Conservation (phyloP, 352 stramenopile species). For the Phytophthora multivora region DNA sequence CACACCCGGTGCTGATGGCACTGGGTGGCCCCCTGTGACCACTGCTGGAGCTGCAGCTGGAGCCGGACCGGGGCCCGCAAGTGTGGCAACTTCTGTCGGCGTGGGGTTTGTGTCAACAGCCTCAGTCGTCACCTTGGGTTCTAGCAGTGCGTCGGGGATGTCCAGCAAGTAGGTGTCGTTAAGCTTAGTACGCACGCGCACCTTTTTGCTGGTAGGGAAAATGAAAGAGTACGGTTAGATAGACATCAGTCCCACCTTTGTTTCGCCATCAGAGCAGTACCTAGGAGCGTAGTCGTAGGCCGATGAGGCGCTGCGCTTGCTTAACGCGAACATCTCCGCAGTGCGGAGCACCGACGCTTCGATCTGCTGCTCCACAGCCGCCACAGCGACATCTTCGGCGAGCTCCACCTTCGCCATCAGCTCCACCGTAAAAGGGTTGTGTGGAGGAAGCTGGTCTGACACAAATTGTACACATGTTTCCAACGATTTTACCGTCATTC, state of each 20-base stretch:
- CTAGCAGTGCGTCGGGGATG: slow-evolving; percentile 58
- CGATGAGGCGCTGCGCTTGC: slow-evolving; percentile 52
- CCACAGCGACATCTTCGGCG: not conserved
- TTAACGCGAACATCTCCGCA: slow-evolving; percentile 73
- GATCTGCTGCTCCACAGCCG: slow-evolving; percentile 46
- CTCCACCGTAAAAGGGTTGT: slow-evolving; percentile 4
- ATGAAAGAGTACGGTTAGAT: slow-evolving; percentile 4
- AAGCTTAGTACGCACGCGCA: slow-evolving; percentile 71
- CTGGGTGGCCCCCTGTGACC: slow-evolving; percentile 21
- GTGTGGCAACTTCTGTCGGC: slow-evolving; percentile 3
- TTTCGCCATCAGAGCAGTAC: slow-evolving; percentile 22
- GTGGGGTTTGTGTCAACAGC: slow-evolving; percentile 8
- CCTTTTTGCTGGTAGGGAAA: slow-evolving; percentile 60
- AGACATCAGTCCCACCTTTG: not conserved
- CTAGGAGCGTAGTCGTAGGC: slow-evolving; percentile 65
- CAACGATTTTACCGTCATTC: slow-evolving; percentile 17
- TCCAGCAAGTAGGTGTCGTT: slow-evolving; percentile 57
- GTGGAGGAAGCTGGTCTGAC: not conserved
- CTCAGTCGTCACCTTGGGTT: slow-evolving; percentile 26
- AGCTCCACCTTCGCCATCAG: slow-evolving; percentile 6
- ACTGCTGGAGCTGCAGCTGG: slow-evolving; percentile 2
- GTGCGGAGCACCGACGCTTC: slow-evolving; percentile 68
- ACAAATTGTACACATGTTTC: not conserved
- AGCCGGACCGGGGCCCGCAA: not conserved
- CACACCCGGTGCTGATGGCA: slow-evolving; percentile 21